Base-by-base conservation (phyloP, 2,329 filamentous ascomycete genomes). In the Talaromyces atroroseus region DNA sequence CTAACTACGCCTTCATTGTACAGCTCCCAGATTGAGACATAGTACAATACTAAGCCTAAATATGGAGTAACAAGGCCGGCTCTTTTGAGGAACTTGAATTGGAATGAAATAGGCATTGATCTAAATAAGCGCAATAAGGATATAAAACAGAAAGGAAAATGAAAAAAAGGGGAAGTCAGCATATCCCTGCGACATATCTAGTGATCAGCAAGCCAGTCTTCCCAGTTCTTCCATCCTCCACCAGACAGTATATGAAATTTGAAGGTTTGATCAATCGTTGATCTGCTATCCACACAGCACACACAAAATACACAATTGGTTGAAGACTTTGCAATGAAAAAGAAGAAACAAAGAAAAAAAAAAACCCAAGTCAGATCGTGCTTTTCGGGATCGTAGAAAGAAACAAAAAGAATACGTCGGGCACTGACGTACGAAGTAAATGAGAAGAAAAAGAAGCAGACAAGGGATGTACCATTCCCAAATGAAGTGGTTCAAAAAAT, bases 71-170 rank as follows among this genome's bases (percentile, higher is more conserved):
- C 10, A 2, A 32, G 29, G 5, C 8, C 2, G 29, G 8, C 29
- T 32, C 29, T 32, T 32, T 32, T 32, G 4, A 32, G 32, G 32
- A 29, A 29, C 26, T 29, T 29, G 26, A 29, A 29, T 8, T 29
- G 26, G 8, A 47, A 46, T 12, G 47, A 56, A 38, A 49, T 36
- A 49, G 34, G 23, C 49, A 52, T 38, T 46, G 47, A 52, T 47
- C 44, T 47, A 57, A 51, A 26, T 34, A 47, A 51, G 24, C 38
- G 49, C 49, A 57, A 42, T 62, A 61, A 57, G 57, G 62, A 63
- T 59, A 57, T 56, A 59, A 40, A 57, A 56, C 57, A 52, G 46
- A 56, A 47, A 29, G 34, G 52, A 48, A 54, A 36, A 51, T 26
- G 21, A 53, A 59, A 29, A 40, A 50, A 34, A 29, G 32, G 24